phyloP scores from a whole-genome alignment of 805 yeast species.

The Yarrowia keelungensis region DNA sequence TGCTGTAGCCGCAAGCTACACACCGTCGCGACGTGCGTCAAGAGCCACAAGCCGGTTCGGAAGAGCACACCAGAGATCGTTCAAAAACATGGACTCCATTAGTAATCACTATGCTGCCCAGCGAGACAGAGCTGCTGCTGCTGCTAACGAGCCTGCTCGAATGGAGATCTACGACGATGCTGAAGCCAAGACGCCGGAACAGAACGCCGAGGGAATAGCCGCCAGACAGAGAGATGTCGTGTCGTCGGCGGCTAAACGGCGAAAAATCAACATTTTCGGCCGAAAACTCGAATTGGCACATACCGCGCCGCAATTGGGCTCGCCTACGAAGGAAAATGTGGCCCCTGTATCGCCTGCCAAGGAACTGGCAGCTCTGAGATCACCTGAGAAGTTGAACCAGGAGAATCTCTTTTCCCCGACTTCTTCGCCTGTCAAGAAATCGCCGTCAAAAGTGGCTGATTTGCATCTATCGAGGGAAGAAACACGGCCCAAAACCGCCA shows the following conservation, averaged over 20 bases:
- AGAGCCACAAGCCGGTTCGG: slow-evolving; percentile 6
- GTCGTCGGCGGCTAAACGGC: slow-evolving; percentile 32
- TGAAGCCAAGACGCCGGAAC: slow-evolving; percentile 17
- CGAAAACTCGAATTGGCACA: slow-evolving; percentile 33
- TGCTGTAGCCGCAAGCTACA: background rate
- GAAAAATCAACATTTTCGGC: slow-evolving; percentile 36
- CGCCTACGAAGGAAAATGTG: slow-evolving; percentile 18
- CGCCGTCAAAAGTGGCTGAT: slow-evolving; percentile 7
- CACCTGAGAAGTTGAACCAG: slow-evolving; percentile 19
- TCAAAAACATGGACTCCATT: slow-evolving; percentile 37
- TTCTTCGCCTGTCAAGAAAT: slow-evolving; percentile 25
- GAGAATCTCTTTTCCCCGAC: slow-evolving; percentile 10
- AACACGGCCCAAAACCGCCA: background rate
- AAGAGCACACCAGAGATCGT: slow-evolving; percentile 27
- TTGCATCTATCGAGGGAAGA: background rate
- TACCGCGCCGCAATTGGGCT: background rate
- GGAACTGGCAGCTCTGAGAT: slow-evolving; percentile 4
- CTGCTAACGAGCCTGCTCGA: background rate
- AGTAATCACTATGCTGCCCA: slow-evolving; percentile 31
- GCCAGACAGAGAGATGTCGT: slow-evolving; percentile 20
- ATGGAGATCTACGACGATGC: slow-evolving; percentile 31
- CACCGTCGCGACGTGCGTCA: background rate
- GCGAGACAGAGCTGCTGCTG: background rate
- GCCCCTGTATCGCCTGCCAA: slow-evolving; percentile 18
- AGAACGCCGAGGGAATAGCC: background rate